phyloP scores from a whole-genome alignment of 2,329 filamentous ascomycete species.

The Plectosphaerella plurivora region DNA sequence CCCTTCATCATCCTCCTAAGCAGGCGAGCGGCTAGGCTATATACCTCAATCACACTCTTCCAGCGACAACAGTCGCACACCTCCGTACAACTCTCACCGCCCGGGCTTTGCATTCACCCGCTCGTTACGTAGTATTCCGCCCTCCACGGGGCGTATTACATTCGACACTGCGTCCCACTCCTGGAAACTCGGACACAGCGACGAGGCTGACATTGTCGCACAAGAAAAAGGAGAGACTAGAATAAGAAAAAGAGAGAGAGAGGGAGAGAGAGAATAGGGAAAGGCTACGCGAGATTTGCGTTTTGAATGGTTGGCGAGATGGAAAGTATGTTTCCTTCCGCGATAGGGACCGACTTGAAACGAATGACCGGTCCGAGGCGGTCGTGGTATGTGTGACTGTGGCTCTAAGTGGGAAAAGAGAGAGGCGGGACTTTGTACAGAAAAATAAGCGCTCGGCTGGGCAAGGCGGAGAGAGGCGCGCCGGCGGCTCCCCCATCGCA shows the following conservation, averaged over 20 bases:
- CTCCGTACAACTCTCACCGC: not conserved
- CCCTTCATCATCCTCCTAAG: not conserved
- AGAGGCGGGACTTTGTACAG: constrained; percentile 10
- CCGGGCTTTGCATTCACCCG: too few relatives aligned
- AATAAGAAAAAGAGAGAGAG: not conserved
- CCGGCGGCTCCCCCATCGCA: too few relatives aligned
- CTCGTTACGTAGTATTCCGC: not conserved
- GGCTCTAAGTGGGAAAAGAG: constrained; percentile 7
- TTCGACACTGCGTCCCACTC: not conserved
- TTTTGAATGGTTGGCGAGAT: not conserved
- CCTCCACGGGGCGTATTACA: not conserved
- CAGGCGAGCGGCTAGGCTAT: not conserved
- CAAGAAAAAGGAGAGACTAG: not conserved
- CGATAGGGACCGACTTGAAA: constrained; percentile 13
- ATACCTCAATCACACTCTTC: not conserved
- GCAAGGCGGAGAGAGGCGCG: not conserved
- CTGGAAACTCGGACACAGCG: not conserved
- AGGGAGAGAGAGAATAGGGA: too few relatives aligned
- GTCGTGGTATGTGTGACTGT: constrained; percentile 4
- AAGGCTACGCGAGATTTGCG: not conserved
- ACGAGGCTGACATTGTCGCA: not conserved
- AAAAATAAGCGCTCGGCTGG: not conserved
- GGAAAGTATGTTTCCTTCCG: not conserved
- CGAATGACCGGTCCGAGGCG: constrained; percentile 13
- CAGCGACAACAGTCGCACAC: not conserved